Percentiles rank a stretch among this genome's conserved stretches.
phyloP scores from a whole-genome alignment of 768 basidiomycete species.

The Mrakia hoshinonis region DNA sequence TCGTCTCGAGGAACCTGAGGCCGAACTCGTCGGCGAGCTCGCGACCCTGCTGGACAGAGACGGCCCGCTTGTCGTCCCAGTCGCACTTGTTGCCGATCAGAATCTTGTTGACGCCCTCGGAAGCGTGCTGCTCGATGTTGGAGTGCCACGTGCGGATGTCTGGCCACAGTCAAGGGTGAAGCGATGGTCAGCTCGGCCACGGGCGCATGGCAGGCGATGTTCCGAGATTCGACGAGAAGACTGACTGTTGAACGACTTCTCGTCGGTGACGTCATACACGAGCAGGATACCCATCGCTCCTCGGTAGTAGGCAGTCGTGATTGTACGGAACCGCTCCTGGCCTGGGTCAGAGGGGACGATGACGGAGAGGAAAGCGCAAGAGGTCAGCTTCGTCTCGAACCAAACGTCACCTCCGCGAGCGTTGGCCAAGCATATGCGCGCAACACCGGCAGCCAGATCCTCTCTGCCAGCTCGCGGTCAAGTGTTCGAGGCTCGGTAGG shows the following conservation, averaged over 20 bases:
- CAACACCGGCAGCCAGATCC: too few species aligned
- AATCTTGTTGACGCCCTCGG: slow-evolving; percentile 98
- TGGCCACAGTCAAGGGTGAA: slow-evolving; percentile 40
- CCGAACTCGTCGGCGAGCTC: slow-evolving; percentile 87
- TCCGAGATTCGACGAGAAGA: slow-evolving; percentile 30
- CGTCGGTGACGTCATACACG: slow-evolving; percentile 89
- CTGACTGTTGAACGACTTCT: slow-evolving; percentile 89
- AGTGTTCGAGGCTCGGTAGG: too few species aligned
- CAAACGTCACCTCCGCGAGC: too few species aligned
- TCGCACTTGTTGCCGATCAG: slow-evolving; percentile 98
- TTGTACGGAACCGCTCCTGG: slow-evolving; percentile 96
- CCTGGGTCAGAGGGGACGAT: slow-evolving; percentile 45
- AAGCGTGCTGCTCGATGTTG: slow-evolving; percentile 97
- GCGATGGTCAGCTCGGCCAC: background rate
- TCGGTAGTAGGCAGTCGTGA: slow-evolving; percentile 97
- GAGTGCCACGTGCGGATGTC: slow-evolving; percentile 98
- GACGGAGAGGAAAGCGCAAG: background rate
- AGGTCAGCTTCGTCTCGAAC: background rate
- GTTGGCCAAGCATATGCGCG: too few species aligned
- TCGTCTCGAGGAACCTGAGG: slow-evolving; percentile 96
- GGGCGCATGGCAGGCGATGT: slow-evolving; percentile 1
- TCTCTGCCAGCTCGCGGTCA: too few species aligned
- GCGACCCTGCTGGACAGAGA: slow-evolving; percentile 83
- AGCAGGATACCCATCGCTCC: slow-evolving; percentile 97
- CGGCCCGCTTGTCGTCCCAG: slow-evolving; percentile 90